phyloP scores from a whole-genome alignment of 805 yeast genomes.

The Metschnikowia proteae region DNA sequence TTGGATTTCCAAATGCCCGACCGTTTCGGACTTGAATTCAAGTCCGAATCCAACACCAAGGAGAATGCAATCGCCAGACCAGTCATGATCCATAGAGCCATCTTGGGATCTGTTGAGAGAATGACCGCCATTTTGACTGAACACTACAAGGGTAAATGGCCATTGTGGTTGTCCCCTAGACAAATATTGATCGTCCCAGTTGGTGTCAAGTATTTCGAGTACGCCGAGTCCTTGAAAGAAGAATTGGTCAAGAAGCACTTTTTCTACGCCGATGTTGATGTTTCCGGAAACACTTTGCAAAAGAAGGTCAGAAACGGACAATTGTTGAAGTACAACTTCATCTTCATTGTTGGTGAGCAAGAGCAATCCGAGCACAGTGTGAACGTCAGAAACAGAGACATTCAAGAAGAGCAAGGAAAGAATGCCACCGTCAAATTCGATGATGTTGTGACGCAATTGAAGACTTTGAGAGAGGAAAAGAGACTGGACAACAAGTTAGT shows the following conservation, averaged over 20 bases:
- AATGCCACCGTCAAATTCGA: conserved; percentile 74
- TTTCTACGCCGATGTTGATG: conserved; percentile 89
- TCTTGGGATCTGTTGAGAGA: conserved; percentile 96
- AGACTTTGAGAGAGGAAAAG: conserved; percentile 64
- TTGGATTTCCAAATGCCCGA: conserved; percentile 96
- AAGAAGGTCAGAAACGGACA: conserved; percentile 98
- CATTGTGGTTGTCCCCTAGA: conserved; percentile 99
- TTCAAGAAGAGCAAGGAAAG: conserved; percentile 88
- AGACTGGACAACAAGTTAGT: conserved; percentile 59
- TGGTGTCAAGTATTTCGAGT: conserved; percentile 87
- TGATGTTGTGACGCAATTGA: conserved; percentile 66
- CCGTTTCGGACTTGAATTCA: conserved; percentile 87
- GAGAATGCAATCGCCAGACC: conserved; percentile 71
- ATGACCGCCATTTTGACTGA: conserved; percentile 98
- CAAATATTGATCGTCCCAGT: conserved; percentile 96
- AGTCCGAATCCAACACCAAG: conserved; percentile 55
- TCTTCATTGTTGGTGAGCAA: conserved; percentile 95
- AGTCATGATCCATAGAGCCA: conserved; percentile 99
- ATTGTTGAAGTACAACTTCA: conserved; percentile 88
- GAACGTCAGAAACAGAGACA: conserved; percentile 95
- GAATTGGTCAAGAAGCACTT: conserved; percentile 61
- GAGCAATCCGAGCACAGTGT: conserved; percentile 79
- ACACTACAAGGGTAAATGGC: conserved; percentile 99
- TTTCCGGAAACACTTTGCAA: conserved; percentile 92
- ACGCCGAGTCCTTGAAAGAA: conserved; percentile 79